Conservation (phyloP, 2,329 filamentous ascomycete genomes). For the Trichophaea hybrida region DNA sequence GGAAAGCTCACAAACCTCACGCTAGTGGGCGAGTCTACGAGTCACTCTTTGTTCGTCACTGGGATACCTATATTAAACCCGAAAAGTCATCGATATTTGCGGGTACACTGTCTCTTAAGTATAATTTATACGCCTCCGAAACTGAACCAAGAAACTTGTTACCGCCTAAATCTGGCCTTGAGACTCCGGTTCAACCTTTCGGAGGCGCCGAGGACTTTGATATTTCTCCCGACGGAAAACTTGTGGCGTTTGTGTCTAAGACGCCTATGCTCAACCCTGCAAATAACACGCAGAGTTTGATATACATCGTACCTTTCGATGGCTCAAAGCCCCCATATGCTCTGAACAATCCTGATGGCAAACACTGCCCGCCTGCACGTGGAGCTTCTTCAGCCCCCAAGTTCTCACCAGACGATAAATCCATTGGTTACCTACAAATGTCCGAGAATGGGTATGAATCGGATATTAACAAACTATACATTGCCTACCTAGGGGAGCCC, state of each 20-base stretch:
- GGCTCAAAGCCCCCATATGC: constrained; percentile 29
- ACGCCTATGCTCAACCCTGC: constrained; percentile 57
- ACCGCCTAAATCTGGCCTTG: constrained; percentile 36
- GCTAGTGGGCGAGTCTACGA: constrained; percentile 59
- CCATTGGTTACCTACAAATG: constrained; percentile 69
- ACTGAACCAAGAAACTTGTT: constrained; percentile 45
- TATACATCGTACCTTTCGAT: constrained; percentile 31
- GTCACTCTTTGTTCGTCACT: constrained; percentile 64
- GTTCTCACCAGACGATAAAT: constrained; percentile 59
- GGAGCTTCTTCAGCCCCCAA: constrained; percentile 31
- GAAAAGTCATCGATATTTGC: constrained; percentile 63
- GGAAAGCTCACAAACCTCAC: constrained; percentile 43
- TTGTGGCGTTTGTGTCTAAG: constrained; percentile 58
- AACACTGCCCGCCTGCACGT: constrained; percentile 28
- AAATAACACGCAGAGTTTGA: constrained; percentile 51
- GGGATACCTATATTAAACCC: constrained; percentile 60
- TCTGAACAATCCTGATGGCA: constrained; percentile 29
- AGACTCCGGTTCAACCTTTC: constrained; percentile 60
- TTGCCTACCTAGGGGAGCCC: constrained; percentile 30
- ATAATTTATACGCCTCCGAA: constrained; percentile 28
- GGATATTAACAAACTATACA: constrained; percentile 46
- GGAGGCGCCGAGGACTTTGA: constrained; percentile 72
- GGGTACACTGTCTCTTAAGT: constrained; percentile 40
- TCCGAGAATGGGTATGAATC: constrained; percentile 61
- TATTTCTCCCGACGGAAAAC: constrained; percentile 43